phyloP scores from a whole-genome alignment of 148 eudicot species.

The Spergularia bocconei region DNA sequence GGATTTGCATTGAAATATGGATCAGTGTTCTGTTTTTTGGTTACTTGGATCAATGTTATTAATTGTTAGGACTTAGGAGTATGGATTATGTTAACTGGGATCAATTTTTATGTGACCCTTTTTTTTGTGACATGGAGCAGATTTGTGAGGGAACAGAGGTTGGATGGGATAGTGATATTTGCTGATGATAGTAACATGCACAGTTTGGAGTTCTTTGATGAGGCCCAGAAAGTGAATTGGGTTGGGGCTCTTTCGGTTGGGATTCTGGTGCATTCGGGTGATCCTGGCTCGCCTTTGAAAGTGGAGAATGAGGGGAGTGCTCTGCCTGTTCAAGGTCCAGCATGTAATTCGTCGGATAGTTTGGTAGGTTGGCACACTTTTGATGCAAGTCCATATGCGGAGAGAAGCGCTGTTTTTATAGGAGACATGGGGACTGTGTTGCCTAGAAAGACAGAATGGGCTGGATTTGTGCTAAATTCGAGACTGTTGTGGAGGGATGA shows the following conservation, averaged over 20 bases:
- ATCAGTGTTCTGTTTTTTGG: no score
- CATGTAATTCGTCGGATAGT: conserved; percentile 78
- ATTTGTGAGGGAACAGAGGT: conserved; percentile 63
- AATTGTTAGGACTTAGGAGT: not conserved
- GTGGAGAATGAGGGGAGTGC: conserved; percentile 34
- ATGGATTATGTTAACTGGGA: not conserved
- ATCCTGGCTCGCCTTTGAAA: conserved; percentile 42
- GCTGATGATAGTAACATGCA: conserved; percentile 99
- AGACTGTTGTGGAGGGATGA: conserved; percentile 76
- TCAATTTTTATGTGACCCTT: conserved; percentile 5
- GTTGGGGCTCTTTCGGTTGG: conserved; percentile 89
- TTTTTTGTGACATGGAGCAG: conserved; percentile 43
- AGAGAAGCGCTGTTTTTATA: conserved; percentile 62
- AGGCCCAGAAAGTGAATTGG: conserved; percentile 78
- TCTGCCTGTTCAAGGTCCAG: conserved; percentile 90
- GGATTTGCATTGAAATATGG: no score
- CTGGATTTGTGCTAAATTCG: conserved; percentile 90
- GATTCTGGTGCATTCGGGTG: conserved; percentile 74
- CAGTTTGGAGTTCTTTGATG: conserved; percentile 89
- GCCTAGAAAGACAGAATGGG: conserved; percentile 92
- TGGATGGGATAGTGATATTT: conserved; percentile 91
- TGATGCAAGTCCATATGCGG: conserved; percentile 48
- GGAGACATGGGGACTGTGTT: conserved; percentile 77
- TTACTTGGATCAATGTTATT: not conserved
- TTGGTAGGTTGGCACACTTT: conserved; percentile 91